These are phyloP conservation scores for Alisma plantagoaquatica DNA, from an alignment of 106 monocot species.

Conservation along the genomic window DNA sequence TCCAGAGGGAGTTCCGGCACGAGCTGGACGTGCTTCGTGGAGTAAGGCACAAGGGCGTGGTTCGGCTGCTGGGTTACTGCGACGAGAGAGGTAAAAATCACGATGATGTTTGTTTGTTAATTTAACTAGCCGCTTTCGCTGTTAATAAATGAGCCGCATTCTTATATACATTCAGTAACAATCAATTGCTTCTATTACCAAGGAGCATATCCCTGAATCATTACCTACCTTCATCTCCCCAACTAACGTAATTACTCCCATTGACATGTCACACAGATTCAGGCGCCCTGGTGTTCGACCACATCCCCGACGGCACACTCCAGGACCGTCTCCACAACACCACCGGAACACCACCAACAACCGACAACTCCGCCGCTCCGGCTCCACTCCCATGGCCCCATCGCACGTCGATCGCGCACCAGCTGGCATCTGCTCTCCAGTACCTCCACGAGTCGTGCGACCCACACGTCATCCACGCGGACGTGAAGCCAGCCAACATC, in stretches of 20 bases:
- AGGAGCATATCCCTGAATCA: too few species aligned
- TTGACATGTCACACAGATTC: too few species aligned
- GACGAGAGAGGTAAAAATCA: slow-evolving; percentile 54
- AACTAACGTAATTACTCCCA: too few species aligned
- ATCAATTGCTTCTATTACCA: too few species aligned
- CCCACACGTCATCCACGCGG: slow-evolving; percentile 38
- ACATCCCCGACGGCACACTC: slow-evolving; percentile 41
- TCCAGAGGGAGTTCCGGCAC: slow-evolving; percentile 30
- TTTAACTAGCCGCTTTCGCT: too few species aligned
- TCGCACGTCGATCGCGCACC: slow-evolving; percentile 26
- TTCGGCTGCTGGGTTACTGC: slow-evolving; percentile 44
- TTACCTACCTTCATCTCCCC: too few species aligned
- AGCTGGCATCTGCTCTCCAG: slow-evolving; percentile 24
- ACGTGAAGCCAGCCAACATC: slow-evolving; percentile 37
- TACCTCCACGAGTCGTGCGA: slow-evolving; percentile 45
- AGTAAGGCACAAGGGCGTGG: slow-evolving; percentile 33
- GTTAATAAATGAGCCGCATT: too few species aligned
- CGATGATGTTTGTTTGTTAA: too few species aligned
- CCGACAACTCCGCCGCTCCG: neutral
- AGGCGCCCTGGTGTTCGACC: slow-evolving; percentile 34
- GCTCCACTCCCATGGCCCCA: slow-evolving; percentile 39
- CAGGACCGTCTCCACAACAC: slow-evolving; percentile 38
- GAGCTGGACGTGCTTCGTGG: slow-evolving; percentile 40
- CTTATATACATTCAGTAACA: too few species aligned
- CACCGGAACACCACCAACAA: too few species aligned